Percentiles rank a stretch among this genome's conserved stretches.
These are phyloP conservation scores for Globisporangium nagaii DNA, from an alignment of 352 stramenopile genomes.

Conservation along the genomic window DNA sequence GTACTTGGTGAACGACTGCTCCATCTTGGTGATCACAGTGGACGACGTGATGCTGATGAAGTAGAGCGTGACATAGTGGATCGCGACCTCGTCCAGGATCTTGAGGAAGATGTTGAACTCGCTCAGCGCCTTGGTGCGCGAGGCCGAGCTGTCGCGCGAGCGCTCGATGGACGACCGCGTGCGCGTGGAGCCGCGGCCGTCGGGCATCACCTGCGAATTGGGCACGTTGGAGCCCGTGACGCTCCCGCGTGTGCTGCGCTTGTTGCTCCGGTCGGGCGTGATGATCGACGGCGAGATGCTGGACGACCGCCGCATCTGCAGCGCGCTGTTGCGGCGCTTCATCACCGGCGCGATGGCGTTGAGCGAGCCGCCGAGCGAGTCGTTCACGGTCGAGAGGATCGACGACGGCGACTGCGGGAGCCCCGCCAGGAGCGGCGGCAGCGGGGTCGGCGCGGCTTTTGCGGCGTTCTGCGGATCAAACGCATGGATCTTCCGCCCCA, in stretches of 20 bases:
- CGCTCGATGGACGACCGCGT: slow-evolving; percentile 28
- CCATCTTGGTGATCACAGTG: slow-evolving; percentile 67
- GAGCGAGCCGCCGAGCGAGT: slow-evolving; percentile 29
- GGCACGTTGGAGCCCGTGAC: slow-evolving; percentile 19
- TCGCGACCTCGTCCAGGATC: slow-evolving; percentile 78
- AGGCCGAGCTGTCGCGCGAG: slow-evolving; percentile 45
- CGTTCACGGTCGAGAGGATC: slow-evolving; percentile 19
- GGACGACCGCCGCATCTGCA: slow-evolving; percentile 36
- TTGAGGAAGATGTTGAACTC: slow-evolving; percentile 78
- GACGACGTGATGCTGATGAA: slow-evolving; percentile 78
- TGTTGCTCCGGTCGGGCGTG: slow-evolving; percentile 9
- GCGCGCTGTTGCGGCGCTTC: slow-evolving; percentile 19
- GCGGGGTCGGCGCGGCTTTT: background rate
- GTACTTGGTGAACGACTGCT: slow-evolving; percentile 73
- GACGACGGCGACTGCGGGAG: background rate
- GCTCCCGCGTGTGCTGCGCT: slow-evolving; percentile 15
- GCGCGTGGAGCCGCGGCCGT: slow-evolving; percentile 19
- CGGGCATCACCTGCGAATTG: slow-evolving; percentile 30
- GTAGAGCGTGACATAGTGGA: slow-evolving; percentile 74
- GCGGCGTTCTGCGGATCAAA: slow-evolving; percentile 1
- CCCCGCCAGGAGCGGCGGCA: too few relatives aligned
- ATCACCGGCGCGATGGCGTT: slow-evolving; percentile 17
- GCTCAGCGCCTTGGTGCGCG: slow-evolving; percentile 45
- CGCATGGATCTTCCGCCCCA: slow-evolving; percentile 12
- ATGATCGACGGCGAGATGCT: slow-evolving; percentile 34